These are phyloP conservation scores for Ceratocystis cacaofunesta DNA, from an alignment of 2,329 filamentous ascomycete species.

Conservation along the genomic window DNA sequence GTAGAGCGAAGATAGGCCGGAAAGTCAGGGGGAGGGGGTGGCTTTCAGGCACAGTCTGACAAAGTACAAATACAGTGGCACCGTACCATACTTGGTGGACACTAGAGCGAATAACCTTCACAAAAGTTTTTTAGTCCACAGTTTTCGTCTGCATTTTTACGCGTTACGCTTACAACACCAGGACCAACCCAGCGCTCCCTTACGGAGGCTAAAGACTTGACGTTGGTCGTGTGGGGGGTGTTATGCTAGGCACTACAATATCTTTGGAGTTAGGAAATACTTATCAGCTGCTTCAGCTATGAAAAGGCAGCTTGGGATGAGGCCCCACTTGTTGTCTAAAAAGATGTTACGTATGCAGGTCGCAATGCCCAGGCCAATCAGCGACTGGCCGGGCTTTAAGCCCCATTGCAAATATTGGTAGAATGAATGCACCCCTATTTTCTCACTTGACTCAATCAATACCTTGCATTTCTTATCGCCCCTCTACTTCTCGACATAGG, in stretches of 20 bases:
- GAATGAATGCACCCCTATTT: not conserved
- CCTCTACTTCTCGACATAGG: no score
- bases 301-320: not conserved
- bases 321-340: not conserved
- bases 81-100: no score
- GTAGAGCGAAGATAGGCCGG: not conserved
- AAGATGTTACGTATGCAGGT: conserved; percentile 3
- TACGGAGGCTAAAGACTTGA: no score
- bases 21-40: not conserved
- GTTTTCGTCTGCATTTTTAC: no score
- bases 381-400: not conserved
- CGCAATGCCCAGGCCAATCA: not conserved
- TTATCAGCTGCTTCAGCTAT: no score
- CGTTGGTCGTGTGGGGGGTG: no score
- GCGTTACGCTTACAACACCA: no score
- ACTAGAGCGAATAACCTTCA: no score
- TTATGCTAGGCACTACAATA: no score
- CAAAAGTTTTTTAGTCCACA: no score
- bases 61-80: not conserved
- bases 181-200: no score
- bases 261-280: no score
- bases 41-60: conserved; percentile 1
- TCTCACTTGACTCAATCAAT: not conserved
- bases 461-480: not conserved
- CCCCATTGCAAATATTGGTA: not conserved